These are phyloP conservation scores for Candida easanensis DNA, from an alignment of 805 yeast species.

Conservation along the genomic window DNA sequence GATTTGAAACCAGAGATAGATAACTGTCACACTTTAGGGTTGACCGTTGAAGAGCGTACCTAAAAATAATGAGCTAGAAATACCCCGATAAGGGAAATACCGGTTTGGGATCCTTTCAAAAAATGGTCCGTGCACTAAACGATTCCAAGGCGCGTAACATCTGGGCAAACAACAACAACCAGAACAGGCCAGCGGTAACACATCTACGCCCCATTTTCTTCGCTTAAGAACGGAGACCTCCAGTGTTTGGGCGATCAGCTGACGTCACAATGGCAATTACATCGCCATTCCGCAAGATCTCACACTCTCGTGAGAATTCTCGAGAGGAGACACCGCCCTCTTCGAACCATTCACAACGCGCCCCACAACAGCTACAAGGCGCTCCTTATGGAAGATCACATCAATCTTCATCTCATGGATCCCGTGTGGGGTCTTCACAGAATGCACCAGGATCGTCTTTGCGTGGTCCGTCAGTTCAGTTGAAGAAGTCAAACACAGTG, in stretches of 20 bases:
- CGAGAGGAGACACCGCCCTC: slow-evolving; percentile 22
- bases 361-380: slow-evolving; percentile 4
- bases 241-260: background rate
- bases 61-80: too few relatives aligned
- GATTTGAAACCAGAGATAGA: too few relatives aligned
- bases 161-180: too few relatives aligned
- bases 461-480: slow-evolving; percentile 1
- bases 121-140: too few relatives aligned
- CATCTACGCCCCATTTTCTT: too few relatives aligned
- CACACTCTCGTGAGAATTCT: slow-evolving; percentile 33
- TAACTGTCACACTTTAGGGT: too few relatives aligned
- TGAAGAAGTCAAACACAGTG: slow-evolving; percentile 31
- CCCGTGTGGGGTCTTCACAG: background rate
- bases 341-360: background rate
- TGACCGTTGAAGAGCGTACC: too few relatives aligned
- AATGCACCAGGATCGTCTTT: background rate
- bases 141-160: too few relatives aligned
- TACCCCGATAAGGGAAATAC: too few relatives aligned
- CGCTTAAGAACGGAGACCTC: too few relatives aligned
- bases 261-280: slow-evolving; percentile 29
- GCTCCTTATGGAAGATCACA: background rate
- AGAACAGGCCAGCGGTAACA: too few relatives aligned
- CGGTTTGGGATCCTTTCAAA: too few relatives aligned
- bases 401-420: background rate
- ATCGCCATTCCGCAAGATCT: slow-evolving; percentile 34